Conservation (phyloP, 148 eudicot species). For the Diospyros lotus region DNA sequence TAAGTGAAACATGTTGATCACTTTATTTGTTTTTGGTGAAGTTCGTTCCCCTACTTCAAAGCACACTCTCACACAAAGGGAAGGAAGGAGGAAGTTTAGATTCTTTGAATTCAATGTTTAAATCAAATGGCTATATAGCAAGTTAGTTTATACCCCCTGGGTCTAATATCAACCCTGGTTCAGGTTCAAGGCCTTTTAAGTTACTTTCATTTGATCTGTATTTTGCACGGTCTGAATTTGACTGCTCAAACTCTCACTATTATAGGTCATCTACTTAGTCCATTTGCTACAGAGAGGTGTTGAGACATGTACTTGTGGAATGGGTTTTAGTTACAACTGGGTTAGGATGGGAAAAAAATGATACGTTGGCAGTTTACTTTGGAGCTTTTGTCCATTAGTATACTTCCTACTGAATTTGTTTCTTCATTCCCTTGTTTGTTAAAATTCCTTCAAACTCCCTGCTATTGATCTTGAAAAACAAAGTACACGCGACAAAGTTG, state of each 20-base stretch:
- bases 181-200: neutral
- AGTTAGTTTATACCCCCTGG: neutral
- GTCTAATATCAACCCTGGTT: constrained; percentile 1
- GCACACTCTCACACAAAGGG: neutral
- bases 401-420: neutral
- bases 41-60: too few species aligned
- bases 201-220: neutral
- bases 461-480: neutral
- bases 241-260: neutral
- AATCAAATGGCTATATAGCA: neutral
- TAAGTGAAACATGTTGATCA: constrained; percentile 22
- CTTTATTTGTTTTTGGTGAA: neutral
- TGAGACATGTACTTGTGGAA: neutral
- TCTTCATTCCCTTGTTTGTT: neutral
- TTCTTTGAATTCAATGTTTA: neutral
- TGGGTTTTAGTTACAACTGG: neutral
- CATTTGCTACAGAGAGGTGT: neutral
- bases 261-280: neutral
- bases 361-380: neutral
- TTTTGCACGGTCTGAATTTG: neutral
- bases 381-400: neutral
- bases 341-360: neutral
- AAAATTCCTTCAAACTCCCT: neutral
- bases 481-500: neutral
- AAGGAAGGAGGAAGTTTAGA: neutral